Conservation (phyloP, 257 asterid genomes). For the Nyctanthes arbortristis region DNA sequence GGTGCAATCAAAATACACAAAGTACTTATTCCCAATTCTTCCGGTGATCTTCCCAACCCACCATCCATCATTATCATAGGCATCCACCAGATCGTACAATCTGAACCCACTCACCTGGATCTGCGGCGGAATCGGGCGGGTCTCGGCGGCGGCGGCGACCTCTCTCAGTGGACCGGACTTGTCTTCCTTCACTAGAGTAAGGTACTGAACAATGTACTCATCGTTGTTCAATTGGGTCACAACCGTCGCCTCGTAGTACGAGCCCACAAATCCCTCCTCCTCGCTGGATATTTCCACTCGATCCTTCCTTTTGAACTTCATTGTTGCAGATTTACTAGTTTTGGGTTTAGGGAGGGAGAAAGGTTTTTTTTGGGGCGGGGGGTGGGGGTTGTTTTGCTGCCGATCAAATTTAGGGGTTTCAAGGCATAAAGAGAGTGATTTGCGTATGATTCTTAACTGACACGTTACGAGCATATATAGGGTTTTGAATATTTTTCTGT, state of each 20-base stretch:
- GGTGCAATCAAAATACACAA: conserved; percentile 15
- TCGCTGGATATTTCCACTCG: conserved; percentile 23
- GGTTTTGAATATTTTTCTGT: no score
- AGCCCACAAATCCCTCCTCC: conserved; percentile 26
- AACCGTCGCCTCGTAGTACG: conserved; percentile 22
- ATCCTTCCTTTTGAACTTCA: conserved; percentile 17
- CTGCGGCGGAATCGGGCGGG: conserved; percentile 32
- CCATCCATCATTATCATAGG: conserved; percentile 31
- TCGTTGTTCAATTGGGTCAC: not conserved
- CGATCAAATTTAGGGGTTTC: no score
- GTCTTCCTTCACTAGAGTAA: conserved; percentile 23
- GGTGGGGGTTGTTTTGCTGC: no score
- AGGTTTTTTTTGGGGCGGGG: no score
- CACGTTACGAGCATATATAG: no score
- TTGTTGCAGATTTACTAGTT: no score
- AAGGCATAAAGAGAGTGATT: no score
- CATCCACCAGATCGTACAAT: conserved; percentile 17
- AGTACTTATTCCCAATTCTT: not conserved
- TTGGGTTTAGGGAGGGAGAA: no score
- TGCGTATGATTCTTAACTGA: no score
- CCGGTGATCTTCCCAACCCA: no score
- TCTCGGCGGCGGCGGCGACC: conserved; percentile 10
- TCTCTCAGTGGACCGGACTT: conserved; percentile 27
- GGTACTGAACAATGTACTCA: conserved; percentile 23
- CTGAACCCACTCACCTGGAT: not conserved